Percentiles rank a stretch among this genome's conserved stretches.
Evolutionary conservation across 306 rosid species (phyloP).

Genomic region (Prunus campanulata): DNA sequence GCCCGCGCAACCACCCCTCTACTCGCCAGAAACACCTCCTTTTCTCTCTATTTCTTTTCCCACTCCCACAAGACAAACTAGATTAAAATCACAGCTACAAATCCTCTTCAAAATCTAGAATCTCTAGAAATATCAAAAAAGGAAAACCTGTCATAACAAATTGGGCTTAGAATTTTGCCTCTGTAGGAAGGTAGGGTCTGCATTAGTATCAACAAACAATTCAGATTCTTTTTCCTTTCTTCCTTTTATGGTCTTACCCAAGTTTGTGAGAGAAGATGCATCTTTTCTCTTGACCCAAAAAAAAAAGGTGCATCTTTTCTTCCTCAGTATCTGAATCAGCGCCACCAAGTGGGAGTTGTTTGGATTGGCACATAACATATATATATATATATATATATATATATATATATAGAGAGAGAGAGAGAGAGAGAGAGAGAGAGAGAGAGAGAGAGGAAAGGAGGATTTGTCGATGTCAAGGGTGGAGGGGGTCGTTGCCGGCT

Average conservation of each 20-base stretch:
- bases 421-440: background rate
- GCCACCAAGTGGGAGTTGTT: background rate
- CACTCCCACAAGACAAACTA: no score
- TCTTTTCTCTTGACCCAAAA: no score
- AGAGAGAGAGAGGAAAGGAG: background rate
- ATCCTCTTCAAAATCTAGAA: background rate
- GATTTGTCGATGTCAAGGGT: no score
- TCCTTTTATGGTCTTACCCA: constrained; percentile 41
- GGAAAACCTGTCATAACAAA: background rate
- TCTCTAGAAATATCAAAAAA: constrained; percentile 2
- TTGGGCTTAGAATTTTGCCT: constrained; percentile 45
- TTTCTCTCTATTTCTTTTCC: no score
- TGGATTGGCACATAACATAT: no score
- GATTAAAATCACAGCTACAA: no score
- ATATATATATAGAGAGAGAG: no score
- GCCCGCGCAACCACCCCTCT: no score
- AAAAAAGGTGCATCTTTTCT: constrained; percentile 17
- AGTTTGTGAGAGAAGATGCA: constrained; percentile 40
- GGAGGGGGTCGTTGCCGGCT: no score
- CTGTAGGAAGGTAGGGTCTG: constrained; percentile 68
- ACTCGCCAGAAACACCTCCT: no score
- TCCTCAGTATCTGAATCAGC: constrained; percentile 39
- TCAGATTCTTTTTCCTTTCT: constrained; percentile 47
- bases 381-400: no score
- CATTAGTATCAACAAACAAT: constrained; percentile 54